A percentile compares a stretch with the other conserved stretches of the same genome.
Evolutionary conservation across 768 basidiomycete species (phyloP).

Genomic region (Mycena leptocephala): DNA sequence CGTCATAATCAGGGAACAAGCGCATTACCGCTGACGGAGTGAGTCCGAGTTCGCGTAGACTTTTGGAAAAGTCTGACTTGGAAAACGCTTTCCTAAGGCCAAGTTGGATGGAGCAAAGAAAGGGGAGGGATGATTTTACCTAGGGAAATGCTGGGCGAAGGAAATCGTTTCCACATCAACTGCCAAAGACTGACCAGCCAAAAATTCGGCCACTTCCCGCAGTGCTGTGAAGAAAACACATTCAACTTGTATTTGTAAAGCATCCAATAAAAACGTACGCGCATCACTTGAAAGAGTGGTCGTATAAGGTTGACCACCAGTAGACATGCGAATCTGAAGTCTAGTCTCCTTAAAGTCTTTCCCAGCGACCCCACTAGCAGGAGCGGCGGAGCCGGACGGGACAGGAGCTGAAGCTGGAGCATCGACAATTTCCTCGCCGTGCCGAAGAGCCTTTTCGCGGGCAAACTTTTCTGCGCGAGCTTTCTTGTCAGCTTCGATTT

Average conservation of each 20-base stretch:
- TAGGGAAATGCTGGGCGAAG: conserved; percentile 88
- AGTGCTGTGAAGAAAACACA: conserved; percentile 66
- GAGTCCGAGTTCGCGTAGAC: conserved; percentile 87
- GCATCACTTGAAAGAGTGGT: conserved; percentile 87
- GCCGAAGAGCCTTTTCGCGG: conserved; percentile 91
- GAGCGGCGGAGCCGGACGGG: conserved; percentile 52
- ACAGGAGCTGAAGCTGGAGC: conserved; percentile 50
- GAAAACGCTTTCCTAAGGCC: conserved; percentile 82
- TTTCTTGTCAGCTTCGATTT: conserved; percentile 95
- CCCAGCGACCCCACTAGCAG: conserved; percentile 65
- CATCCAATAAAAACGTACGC: conserved; percentile 63
- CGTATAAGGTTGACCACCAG: conserved; percentile 86
- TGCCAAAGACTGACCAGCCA: conserved; percentile 80
- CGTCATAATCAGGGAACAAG: conserved; percentile 19
- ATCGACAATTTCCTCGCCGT: conserved; percentile 72
- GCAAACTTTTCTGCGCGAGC: conserved; percentile 91
- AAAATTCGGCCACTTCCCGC: conserved; percentile 88
- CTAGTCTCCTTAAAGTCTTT: conserved; percentile 91
- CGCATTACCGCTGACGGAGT: conserved; percentile 89
- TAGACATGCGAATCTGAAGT: conserved; percentile 90
- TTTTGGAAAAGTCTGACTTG: conserved; percentile 82
- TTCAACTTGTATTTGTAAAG: conserved; percentile 8
- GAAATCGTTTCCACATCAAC: conserved; percentile 86
- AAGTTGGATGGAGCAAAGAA: conserved; percentile 10
- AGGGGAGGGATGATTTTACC: conserved; percentile 60